Evolutionary conservation across 2,329 filamentous ascomycete species (phyloP).

Genomic region (Aspergillus terreus): DNA sequence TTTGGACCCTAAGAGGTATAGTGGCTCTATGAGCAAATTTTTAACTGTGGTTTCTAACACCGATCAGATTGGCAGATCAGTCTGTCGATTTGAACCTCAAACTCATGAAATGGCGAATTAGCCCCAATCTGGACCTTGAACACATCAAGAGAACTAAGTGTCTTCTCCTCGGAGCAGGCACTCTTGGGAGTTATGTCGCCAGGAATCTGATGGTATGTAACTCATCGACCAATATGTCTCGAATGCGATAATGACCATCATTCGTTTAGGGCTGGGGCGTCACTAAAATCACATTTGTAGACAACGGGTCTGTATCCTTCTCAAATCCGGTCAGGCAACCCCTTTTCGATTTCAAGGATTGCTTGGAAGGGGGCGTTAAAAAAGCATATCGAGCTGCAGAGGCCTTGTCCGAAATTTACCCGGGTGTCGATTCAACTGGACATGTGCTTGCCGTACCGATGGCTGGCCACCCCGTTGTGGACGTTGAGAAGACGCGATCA

Average conservation of each 20-base stretch:
- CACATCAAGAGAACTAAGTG: conserved; percentile 86
- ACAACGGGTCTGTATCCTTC: conserved; percentile 89
- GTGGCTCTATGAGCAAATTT: not conserved
- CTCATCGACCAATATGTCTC: not conserved
- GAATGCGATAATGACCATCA: not conserved
- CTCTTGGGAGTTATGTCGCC: conserved; percentile 88
- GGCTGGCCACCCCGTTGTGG: conserved; percentile 83
- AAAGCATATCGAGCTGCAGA: conserved; percentile 81
- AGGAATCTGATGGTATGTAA: conserved; percentile 68
- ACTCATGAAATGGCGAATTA: conserved; percentile 97
- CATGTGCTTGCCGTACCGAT: conserved; percentile 86
- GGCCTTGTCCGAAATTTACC: conserved; percentile 80
- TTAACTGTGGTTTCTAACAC: conserved; percentile 1
- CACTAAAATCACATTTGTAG: conserved; percentile 89
- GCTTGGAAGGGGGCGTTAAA: conserved; percentile 73
- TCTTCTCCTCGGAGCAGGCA: conserved; percentile 85
- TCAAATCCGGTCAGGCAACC: conserved; percentile 96
- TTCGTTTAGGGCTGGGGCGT: conserved; percentile 74
- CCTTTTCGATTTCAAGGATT: conserved; percentile 86
- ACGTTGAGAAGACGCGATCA: conserved; percentile 63
- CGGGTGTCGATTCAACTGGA: conserved; percentile 77
- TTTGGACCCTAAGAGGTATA: conserved; percentile 74
- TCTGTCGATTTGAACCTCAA: conserved; percentile 95
- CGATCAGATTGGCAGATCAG: conserved; percentile 70
- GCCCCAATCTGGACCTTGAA: conserved; percentile 81